Conservation (phyloP, 2,329 filamentous ascomycete species). For the Botrytis paeoniae region DNA sequence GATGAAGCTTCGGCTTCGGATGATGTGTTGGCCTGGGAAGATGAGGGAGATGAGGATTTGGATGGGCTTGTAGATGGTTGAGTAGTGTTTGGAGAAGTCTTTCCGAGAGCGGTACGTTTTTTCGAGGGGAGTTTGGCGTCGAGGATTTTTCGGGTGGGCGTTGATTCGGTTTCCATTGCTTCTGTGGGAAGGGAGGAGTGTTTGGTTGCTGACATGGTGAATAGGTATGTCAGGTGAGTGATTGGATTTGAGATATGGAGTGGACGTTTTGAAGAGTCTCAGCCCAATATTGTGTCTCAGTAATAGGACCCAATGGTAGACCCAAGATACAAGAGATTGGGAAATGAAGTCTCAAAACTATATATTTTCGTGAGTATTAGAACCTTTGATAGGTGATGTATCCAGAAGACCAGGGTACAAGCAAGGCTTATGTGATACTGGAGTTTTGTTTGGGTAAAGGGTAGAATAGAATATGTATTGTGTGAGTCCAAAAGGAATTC, state of each 20-base stretch:
- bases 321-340: neutral
- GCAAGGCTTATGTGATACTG: neutral
- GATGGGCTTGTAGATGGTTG: neutral
- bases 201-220: conserved; percentile 15
- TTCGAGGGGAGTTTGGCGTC: conserved; percentile 7
- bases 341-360: neutral
- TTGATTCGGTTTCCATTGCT: neutral
- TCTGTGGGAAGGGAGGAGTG: conserved; percentile 4
- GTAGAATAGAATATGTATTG: neutral
- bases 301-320: neutral
- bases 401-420: conserved; percentile 1
- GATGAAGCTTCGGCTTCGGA: conserved; percentile 6
- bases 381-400: conserved; percentile 5
- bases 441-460: neutral
- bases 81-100: neutral
- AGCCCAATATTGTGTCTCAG: neutral
- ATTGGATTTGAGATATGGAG: neutral
- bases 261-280: neutral
- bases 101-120: conserved; percentile 5
- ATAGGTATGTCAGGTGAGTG: neutral
- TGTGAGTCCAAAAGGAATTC: neutral
- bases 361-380: neutral
- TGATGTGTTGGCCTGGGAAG: neutral
- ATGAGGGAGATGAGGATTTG: neutral
- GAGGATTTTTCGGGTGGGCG: neutral